Base-by-base conservation (phyloP, 2,329 filamentous ascomycete species). In the Eutypella sp. region DNA sequence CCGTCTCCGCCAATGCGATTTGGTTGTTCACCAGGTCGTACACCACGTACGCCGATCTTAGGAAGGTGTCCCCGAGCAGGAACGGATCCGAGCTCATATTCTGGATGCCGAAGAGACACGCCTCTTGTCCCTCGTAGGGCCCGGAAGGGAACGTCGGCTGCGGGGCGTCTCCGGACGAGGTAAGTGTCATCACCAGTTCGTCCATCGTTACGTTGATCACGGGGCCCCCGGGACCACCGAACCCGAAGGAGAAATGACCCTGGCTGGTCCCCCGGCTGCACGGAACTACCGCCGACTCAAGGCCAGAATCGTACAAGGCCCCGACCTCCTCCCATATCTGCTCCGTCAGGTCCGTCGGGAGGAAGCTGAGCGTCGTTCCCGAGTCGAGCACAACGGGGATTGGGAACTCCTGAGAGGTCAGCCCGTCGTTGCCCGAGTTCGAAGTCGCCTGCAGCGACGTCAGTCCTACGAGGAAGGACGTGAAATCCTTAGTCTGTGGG, bases 381-480 rank as follows among this genome's bases (percentile, higher is more conserved):
- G 84, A 87, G 65, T 91, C 87, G 29, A 91, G 75, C 4, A 90
- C 74, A 3, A 82, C 84, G 4, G 78, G 67, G n/a, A 79, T 61
- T 0, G 81, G 73, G 34, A 70, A 70, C 15, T 63, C 43, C 2
- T 48, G 40, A 0, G 72, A 70, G 1, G 69, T 66, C 25, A 80
- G 64, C 1, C 58, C 56, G 50, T 80, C 76, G 41, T 61, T 69
- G 10, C 79, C 79, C 23, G 67, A 73, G 2, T 71, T 60, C 42
- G 76, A 79, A 27, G 60, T 57, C 8, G 74, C 76, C 13, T 67
- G 48, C 3, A 80, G 40, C 0, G 73, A 75, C 0, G 72, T 76
- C 51, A 81, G 46, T 19, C 68, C 60, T 5, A 81, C 73, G 4
- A 64, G 57, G 48, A 80, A 79, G 7, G 76, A 70, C 20, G 66